Conservation (phyloP, 1,139 yeast species). For the Kodamaea suecica region DNA sequence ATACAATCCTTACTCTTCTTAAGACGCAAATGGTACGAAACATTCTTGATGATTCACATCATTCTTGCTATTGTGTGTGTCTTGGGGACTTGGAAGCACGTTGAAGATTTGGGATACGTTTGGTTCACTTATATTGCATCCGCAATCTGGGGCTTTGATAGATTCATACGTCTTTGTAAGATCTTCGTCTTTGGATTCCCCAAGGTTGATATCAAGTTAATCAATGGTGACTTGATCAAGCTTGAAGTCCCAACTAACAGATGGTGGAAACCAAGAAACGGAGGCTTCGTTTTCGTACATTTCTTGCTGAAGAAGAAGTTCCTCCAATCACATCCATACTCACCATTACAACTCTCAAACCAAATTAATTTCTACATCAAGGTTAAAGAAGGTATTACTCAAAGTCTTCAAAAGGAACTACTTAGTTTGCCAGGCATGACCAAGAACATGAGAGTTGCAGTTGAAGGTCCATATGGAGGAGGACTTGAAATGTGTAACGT, state of each 20-base stretch:
- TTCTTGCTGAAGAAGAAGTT: slow-evolving; percentile 51
- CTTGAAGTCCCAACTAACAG: slow-evolving; percentile 39
- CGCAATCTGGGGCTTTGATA: slow-evolving; percentile 46
- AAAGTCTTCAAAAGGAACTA: slow-evolving; percentile 27
- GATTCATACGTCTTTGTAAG: slow-evolving; percentile 36
- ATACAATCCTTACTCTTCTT: slow-evolving; percentile 36
- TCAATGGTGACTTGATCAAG: slow-evolving; percentile 34
- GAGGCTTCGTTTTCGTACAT: slow-evolving; percentile 61
- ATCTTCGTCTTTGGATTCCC: slow-evolving; percentile 41
- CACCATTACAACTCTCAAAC: slow-evolving; percentile 43
- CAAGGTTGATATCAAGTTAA: slow-evolving; percentile 27
- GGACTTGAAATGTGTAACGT: slow-evolving; percentile 19
- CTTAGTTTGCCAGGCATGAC: slow-evolving; percentile 19
- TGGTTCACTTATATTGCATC: slow-evolving; percentile 37
- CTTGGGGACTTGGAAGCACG: slow-evolving; percentile 43
- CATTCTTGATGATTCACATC: slow-evolving; percentile 44
- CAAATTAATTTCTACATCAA: slow-evolving; percentile 40
- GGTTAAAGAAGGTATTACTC: slow-evolving; percentile 46
- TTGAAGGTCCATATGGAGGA: slow-evolving; percentile 29
- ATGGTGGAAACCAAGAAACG: slow-evolving; percentile 40
- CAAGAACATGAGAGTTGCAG: slow-evolving; percentile 25
- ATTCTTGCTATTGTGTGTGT: slow-evolving; percentile 39
- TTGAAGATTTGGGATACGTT: slow-evolving; percentile 34
- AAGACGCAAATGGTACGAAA: slow-evolving; percentile 43
- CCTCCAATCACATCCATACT: slow-evolving; percentile 75